Conservation (phyloP, 2,329 filamentous ascomycete species). For the Cryphonectria nitschkei region DNA sequence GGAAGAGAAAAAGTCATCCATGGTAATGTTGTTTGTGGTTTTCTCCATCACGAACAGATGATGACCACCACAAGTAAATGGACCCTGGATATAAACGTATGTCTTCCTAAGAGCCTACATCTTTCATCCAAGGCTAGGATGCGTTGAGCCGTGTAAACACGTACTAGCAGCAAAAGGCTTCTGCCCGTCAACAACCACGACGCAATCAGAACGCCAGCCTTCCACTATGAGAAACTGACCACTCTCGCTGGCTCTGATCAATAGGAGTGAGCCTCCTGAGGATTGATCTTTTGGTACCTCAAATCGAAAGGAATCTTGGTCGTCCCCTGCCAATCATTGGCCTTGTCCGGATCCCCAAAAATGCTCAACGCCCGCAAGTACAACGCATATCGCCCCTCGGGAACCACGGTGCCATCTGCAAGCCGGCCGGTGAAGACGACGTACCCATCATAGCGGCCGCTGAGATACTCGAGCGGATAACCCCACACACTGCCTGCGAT, state of each 20-base stretch:
- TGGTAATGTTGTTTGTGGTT: too few relatives aligned
- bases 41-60: too few relatives aligned
- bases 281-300: background rate
- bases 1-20: too few relatives aligned
- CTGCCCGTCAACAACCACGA: background rate
- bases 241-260: background rate
- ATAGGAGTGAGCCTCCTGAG: too few relatives aligned
- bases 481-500: slow-evolving; percentile 31
- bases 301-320: slow-evolving; percentile 6
- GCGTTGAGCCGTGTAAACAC: background rate
- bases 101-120: background rate
- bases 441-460: slow-evolving; percentile 8
- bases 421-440: slow-evolving; percentile 33
- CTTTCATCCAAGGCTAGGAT: too few relatives aligned
- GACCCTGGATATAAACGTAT: background rate
- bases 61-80: too few relatives aligned
- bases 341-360: slow-evolving; percentile 33
- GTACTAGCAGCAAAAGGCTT: background rate
- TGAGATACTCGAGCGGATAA: slow-evolving; percentile 30
- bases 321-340: slow-evolving; percentile 34
- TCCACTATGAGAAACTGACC: background rate
- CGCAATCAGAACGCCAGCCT: background rate
- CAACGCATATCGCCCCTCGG: slow-evolving; percentile 35
- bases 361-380: slow-evolving; percentile 33
- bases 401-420: slow-evolving; percentile 32